Evolutionary conservation across 2,329 filamentous ascomycete genomes (phyloP).

Genomic region (Lithohypha guttulata): DNA sequence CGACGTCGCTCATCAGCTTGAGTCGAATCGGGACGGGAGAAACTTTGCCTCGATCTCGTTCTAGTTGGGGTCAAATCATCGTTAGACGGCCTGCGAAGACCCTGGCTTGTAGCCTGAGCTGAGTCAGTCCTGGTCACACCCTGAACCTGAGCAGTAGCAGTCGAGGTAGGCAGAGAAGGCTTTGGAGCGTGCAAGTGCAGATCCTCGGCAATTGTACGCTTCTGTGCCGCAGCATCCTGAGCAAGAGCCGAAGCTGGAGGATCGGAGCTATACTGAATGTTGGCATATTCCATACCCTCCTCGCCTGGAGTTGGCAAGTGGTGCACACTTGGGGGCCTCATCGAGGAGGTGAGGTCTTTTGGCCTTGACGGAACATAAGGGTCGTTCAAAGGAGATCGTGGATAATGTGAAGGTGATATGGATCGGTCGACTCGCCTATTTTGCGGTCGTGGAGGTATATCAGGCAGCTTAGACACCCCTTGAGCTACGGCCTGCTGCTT

Average conservation of each 20-base stretch:
- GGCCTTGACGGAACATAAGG: conserved; percentile 21
- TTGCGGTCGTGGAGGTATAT: conserved; percentile 66
- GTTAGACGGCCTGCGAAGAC: conserved; percentile 57
- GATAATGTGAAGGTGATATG: conserved; percentile 66
- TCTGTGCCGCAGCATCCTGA: conserved; percentile 52
- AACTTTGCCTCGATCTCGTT: conserved; percentile 53
- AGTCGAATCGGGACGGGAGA: conserved; percentile 38
- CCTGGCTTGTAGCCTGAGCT: conserved; percentile 71
- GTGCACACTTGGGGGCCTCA: conserved; percentile 64
- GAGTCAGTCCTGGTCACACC: conserved; percentile 85
- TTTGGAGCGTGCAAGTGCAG: conserved; percentile 81
- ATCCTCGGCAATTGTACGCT: conserved; percentile 66
- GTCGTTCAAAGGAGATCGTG: conserved; percentile 77
- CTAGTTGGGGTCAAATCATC: conserved; percentile 40
- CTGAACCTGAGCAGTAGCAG: conserved; percentile 72
- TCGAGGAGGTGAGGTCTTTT: conserved; percentile 26
- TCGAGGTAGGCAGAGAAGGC: conserved; percentile 69
- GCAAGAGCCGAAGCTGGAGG: conserved; percentile 25
- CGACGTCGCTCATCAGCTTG: conserved; percentile 41
- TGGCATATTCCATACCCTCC: conserved; percentile 81
- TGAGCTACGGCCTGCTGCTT: conserved; percentile 40
- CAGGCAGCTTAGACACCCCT: conserved; percentile 47
- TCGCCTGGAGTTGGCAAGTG: conserved; percentile 71
- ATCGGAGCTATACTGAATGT: conserved; percentile 39
- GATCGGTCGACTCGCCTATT: conserved; percentile 60